Evolutionary conservation across 2,329 filamentous ascomycete genomes (phyloP), one percentile per base, ranked within the genome.

Genomic region (Cytospora chrysosperma): DNA sequence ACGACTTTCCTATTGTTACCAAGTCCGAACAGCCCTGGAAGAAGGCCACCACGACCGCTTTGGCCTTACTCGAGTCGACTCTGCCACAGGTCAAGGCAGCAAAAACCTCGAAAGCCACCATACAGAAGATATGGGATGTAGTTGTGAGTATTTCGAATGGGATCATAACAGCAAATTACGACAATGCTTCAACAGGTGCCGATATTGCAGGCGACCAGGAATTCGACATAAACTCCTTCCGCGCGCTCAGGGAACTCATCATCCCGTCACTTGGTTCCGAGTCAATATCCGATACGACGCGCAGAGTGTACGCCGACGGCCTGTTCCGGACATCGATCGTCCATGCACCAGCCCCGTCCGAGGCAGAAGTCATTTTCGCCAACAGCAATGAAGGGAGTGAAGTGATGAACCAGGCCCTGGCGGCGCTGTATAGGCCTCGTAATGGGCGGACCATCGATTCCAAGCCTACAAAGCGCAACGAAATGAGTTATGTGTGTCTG

Each of bases 291-390:
- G 88, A 93, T 67, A 79, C 80, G 66, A 85, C 88, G 3, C 86
- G 92, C 49, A 84, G 84, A 59, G 77, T 84, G 1, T 97, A 93
- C 70, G 86, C 89, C 0, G 84, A 88, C 67, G 89, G 87, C 27
- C 82, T 99, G 1, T 96, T 98, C 77, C 82, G 83, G 53, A 91
- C 87, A 32, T 97, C 93, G 1, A 86, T 97, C 63, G 87, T 97
- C 57, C 92, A 97, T 73, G 75, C 82, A 1, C 85, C 87, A 0
- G 76, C 81, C 0, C 79, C 79, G 0, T 73, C 76, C 0, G 87
- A 92, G 68, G 81, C 82, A 15, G 79, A 73, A 0, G 81, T 78
- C 79, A 90, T 80, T 70, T 89, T 65, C 80, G 85, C 54, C 68
- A 77, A 69, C 66, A 81, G 57, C 70, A 78, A 61, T 65, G 79